Base-by-base conservation (phyloP, 139 green algal genomes). In the Chlorella sp. region DNA sequence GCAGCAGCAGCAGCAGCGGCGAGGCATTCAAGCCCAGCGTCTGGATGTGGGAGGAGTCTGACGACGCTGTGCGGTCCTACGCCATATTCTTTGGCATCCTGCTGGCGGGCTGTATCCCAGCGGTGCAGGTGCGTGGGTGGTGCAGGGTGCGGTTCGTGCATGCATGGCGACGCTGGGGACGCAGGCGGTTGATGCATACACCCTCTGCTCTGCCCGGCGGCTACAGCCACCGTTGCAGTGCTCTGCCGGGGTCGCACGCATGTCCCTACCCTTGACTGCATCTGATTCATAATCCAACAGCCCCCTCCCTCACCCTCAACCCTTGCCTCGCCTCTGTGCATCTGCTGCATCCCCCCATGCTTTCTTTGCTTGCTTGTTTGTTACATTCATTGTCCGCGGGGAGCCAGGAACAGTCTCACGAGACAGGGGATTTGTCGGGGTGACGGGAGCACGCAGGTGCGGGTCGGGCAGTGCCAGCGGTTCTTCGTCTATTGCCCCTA, bases 21-120 rank as follows among this genome's bases (percentile, higher is more conserved):
- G 61, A 32, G 22, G 48, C 48, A 26, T 88, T 57, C 40, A 69
- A 89, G 85, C 85, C 42, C 21, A 28, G 24, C 42, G 34, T 93
- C 1, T 96, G 94, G 94, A 42, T 73, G 30, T 96, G 94, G 94
- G 92, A 96, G 73, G 86, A 93, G 22, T 91, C 85, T 28, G 81
- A 83, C 14, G 95, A 96, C 34, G 94, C 95, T 0, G 78, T 93
- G 37, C 32, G 36, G 2, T 91, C 94, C 24, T 96, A 97, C 85
- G 75, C 42, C 48, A 84, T 84, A 0, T 91, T 97, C 11, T 87
- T 93, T 3, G 91, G 60, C 7, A 76, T 94, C 34, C 91, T 97
- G 83, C 89, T 76, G 12, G 19, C 90, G 18, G 93, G 94, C 61
- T 68, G 86, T 26, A 64, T 95, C 78, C 90, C 90, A 86, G 89